Conservation (phyloP, 768 basidiomycete genomes). For the Russula olivacea region DNA sequence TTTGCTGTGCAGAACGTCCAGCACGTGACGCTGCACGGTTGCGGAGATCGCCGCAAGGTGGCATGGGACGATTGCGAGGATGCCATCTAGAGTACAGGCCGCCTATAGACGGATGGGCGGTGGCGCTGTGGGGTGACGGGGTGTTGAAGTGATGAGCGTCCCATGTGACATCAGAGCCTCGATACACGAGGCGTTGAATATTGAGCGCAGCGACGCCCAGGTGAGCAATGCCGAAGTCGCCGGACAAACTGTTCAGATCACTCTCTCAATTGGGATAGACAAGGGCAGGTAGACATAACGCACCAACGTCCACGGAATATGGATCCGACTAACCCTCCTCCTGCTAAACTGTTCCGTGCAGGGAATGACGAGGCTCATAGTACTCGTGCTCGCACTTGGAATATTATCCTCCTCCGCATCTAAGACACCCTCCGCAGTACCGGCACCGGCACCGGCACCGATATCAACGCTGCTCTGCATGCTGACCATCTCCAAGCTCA, state of each 20-base stretch:
- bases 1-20: too few species aligned
- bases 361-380: too few species aligned
- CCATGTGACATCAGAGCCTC: constrained; percentile 83
- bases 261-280: background rate
- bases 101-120: constrained; percentile 70
- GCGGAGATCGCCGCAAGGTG: too few species aligned
- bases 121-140: constrained; percentile 61
- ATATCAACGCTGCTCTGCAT: constrained; percentile 29
- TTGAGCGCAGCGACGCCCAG: constrained; percentile 79
- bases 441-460: background rate
- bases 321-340: constrained; percentile 91
- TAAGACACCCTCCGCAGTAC: background rate
- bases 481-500: constrained; percentile 78
- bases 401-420: constrained; percentile 33
- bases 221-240: constrained; percentile 90
- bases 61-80: too few species aligned
- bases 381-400: too few species aligned
- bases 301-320: constrained; percentile 71
- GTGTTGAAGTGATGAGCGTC: constrained; percentile 70
- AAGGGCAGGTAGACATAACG: constrained; percentile 29
- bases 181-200: constrained; percentile 79
- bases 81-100: too few species aligned
- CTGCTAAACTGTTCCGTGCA: too few species aligned
- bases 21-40: too few species aligned
- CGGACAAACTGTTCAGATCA: constrained; percentile 53